A percentile compares a stretch with the other conserved stretches of the same genome.
Conservation (phyloP, 169 alveolate genomes). For the Miamiensis avidus region DNA sequence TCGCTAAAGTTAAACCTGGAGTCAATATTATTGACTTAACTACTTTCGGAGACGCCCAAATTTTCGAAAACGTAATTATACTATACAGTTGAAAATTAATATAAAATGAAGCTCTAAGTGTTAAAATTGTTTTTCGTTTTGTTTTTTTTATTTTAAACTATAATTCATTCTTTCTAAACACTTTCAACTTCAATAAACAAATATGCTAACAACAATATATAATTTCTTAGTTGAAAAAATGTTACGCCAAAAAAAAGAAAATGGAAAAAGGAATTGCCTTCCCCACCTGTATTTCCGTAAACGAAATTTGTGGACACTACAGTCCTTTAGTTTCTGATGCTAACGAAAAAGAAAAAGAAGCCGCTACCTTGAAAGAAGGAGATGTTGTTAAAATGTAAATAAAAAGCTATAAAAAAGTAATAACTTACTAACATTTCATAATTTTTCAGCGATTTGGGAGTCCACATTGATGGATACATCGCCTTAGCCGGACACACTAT, state of each 20-base stretch:
- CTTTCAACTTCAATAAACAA: too few species aligned
- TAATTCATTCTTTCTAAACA: too few species aligned
- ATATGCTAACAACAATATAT: too few species aligned
- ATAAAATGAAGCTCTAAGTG: too few species aligned
- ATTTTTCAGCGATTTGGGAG: constrained; percentile 82
- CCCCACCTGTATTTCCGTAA: constrained; percentile 96
- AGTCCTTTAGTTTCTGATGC: constrained; percentile 89
- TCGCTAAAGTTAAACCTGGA: constrained; percentile 67
- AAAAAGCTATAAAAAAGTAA: neutral
- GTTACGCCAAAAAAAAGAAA: constrained; percentile 72
- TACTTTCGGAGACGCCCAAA: constrained; percentile 68
- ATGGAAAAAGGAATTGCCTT: constrained; percentile 95
- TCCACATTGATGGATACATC: constrained; percentile 93
- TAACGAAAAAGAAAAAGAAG: constrained; percentile 55
- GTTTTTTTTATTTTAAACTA: too few species aligned
- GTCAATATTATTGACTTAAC: constrained; percentile 81
- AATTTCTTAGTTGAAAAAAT: constrained; percentile 40
- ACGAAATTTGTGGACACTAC: constrained; percentile 93
- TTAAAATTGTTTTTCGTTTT: too few species aligned
- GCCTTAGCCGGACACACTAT: constrained; percentile 90
- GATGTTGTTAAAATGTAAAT: constrained; percentile 90
- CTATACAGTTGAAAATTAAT: too few species aligned
- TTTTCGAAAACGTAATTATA: constrained; percentile 30
- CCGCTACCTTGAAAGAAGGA: constrained; percentile 78
- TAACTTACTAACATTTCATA: neutral